Base-by-base conservation (phyloP, 129 eudicot genomes). In the Sambucus nigra region DNA sequence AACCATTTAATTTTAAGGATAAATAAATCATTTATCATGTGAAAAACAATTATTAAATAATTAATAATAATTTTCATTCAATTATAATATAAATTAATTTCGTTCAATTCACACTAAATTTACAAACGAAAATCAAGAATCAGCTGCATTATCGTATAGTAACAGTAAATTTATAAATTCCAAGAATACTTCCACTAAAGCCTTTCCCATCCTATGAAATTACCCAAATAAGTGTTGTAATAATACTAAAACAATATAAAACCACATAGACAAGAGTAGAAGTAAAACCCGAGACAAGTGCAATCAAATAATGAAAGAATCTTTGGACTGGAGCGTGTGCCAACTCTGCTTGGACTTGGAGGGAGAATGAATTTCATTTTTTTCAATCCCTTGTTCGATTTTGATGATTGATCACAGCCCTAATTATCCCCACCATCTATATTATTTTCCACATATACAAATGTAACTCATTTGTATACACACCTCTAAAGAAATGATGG, bases 271-370 rank as follows among this genome's bases (percentile, higher is more conserved):
- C 22, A 17, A 57, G 16, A 25, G 39, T 27, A 39, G 40, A 19
- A 51, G 25, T 3, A 59, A 59, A n/a, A 35, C 22, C 55, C 64
- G 53, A 59, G 55, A 51, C 50, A 49, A 35, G 53, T 50, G n/a
- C 55, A n/a, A 21, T 18, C 42, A 23, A 21, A 25, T 58, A 13
- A 50, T 53, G 51, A 38, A 47, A 67, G 59, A 47, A 65, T 65
- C 60, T 66, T 57, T 49, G 57, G 15, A 22, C 21, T 29, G 10
- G 48, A 42, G 48, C 18, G 48, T 13, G 48, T 13, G 0, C 20
- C n/a, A 1, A 9, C 48, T 35, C 42, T 35, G 19, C 4, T 7
- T 42, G 60, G 62, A 53, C 26, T 54, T 64, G 69, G 69, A 53
- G 61, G 61, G 61, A 35, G 42, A 35, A 1, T 35, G 42, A 38